These are phyloP conservation scores for Botrytis pseudocinerea DNA, from an alignment of 2,329 filamentous ascomycete genomes.

Conservation along the genomic window DNA sequence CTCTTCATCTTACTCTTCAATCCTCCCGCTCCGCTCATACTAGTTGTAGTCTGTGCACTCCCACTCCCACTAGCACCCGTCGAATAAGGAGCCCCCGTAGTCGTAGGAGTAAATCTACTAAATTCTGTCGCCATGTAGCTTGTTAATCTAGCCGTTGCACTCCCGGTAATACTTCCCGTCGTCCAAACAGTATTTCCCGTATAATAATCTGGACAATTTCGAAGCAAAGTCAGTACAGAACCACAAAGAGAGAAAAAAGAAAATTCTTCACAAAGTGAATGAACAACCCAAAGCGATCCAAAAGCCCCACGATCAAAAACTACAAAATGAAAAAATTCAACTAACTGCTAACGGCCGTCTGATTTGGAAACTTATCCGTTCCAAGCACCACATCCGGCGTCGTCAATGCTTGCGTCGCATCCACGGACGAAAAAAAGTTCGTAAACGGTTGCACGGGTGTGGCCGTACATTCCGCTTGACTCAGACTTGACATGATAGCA, in stretches of 20 bases:
- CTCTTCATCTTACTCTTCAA: neutral
- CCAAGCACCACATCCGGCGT: neutral
- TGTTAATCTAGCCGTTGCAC: neutral
- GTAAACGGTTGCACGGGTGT: neutral
- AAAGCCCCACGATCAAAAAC: neutral
- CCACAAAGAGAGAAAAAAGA: fast-evolving
- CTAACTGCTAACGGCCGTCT: neutral
- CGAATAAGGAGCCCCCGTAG: neutral
- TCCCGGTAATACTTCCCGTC: neutral
- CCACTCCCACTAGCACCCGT: neutral
- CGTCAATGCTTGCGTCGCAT: neutral
- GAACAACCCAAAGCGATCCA: neutral
- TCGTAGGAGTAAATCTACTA: neutral
- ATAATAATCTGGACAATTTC: neutral
- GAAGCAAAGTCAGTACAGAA: fast-evolving
- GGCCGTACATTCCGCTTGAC: neutral
- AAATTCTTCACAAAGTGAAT: neutral
- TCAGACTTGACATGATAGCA: neutral
- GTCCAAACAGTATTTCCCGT: neutral
- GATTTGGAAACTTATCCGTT: neutral
- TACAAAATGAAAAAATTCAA: neutral
- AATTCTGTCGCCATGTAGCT: neutral
- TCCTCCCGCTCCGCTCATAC: neutral
- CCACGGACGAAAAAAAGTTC: neutral
- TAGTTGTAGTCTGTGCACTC: neutral